Conservation (phyloP, 768 basidiomycete species). For the Scleroderma bovista region DNA sequence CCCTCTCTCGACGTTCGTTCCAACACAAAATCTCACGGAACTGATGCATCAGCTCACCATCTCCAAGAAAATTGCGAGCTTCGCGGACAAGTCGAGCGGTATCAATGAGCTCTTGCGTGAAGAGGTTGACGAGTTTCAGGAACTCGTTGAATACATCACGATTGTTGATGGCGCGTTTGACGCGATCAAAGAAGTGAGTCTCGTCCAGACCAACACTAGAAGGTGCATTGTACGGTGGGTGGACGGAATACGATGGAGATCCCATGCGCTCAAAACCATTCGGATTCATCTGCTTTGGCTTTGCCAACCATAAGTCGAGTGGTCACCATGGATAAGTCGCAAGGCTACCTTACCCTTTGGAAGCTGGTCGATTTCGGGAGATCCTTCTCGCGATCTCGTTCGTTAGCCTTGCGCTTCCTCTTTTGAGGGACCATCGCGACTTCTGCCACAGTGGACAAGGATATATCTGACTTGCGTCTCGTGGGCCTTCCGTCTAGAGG, state of each 20-base stretch:
- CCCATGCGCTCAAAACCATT: constrained; percentile 17
- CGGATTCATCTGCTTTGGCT: constrained; percentile 17
- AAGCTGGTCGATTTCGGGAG: constrained; percentile 15
- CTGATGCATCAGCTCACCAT: constrained; percentile 72
- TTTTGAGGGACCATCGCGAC: constrained; percentile 52
- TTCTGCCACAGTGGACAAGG: constrained; percentile 33
- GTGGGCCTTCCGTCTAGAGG: constrained; percentile 29
- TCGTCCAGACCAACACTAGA: constrained; percentile 40
- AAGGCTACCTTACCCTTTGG: constrained; percentile 20
- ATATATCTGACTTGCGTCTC: constrained; percentile 43
- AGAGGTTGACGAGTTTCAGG: constrained; percentile 90
- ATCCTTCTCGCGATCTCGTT: constrained; percentile 34
- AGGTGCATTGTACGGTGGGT: constrained; percentile 14
- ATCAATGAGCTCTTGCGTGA: constrained; percentile 92
- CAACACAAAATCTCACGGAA: constrained; percentile 86
- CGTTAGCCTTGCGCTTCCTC: constrained; percentile 59
- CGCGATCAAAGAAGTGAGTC: constrained; percentile 87
- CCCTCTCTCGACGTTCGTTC: constrained; percentile 68
- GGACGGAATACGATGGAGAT: constrained; percentile 18
- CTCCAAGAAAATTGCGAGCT: constrained; percentile 67
- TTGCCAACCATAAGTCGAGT: constrained; percentile 6
- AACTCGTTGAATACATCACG: constrained; percentile 90
- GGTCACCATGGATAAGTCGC: neutral
- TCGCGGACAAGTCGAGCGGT: constrained; percentile 78
- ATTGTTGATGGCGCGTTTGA: constrained; percentile 66